Conservation (phyloP, 148 eudicot genomes). For the Beta vulgaris region DNA sequence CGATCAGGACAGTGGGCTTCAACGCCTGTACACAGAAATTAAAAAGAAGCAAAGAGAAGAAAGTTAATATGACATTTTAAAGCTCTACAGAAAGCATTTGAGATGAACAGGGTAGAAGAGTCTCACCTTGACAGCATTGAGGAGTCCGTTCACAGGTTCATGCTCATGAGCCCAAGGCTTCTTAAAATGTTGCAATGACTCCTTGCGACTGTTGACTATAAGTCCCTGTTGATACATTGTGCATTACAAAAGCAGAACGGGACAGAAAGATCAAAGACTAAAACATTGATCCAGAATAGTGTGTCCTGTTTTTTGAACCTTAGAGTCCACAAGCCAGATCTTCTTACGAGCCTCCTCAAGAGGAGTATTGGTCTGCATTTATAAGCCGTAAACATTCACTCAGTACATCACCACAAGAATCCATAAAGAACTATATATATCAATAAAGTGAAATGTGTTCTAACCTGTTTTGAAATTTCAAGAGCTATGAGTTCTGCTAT, state of each 20-base stretch:
- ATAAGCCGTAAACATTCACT: slow-evolving; percentile 11
- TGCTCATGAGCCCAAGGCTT: slow-evolving; percentile 99
- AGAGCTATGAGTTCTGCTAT: slow-evolving; percentile 97
- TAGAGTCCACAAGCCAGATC: slow-evolving; percentile 93
- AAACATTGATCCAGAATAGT: neutral
- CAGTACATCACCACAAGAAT: neutral
- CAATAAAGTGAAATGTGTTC: slow-evolving; percentile 2
- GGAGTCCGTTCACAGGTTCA: slow-evolving; percentile 65
- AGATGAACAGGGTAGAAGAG: neutral
- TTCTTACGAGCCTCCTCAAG: slow-evolving; percentile 88
- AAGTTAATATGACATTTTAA: neutral
- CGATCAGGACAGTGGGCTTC: slow-evolving; percentile 91
- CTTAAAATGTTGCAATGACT: slow-evolving; percentile 85
- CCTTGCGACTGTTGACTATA: slow-evolving; percentile 69
- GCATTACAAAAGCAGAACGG: neutral
- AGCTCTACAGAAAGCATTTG: neutral
- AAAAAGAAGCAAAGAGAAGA: slow-evolving; percentile 8
- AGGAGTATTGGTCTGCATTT: slow-evolving; percentile 69
- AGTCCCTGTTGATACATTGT: slow-evolving; percentile 56
- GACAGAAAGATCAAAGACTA: neutral
- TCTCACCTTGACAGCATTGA: slow-evolving; percentile 78
- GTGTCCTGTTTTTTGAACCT: slow-evolving; percentile 38
- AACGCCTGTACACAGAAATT: slow-evolving; percentile 57
- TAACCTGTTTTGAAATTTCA: slow-evolving; percentile 96
- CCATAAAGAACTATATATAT: neutral